phyloP scores from a whole-genome alignment of 1,284 basidiomycete species.

The Xerocomus nothofagi region DNA sequence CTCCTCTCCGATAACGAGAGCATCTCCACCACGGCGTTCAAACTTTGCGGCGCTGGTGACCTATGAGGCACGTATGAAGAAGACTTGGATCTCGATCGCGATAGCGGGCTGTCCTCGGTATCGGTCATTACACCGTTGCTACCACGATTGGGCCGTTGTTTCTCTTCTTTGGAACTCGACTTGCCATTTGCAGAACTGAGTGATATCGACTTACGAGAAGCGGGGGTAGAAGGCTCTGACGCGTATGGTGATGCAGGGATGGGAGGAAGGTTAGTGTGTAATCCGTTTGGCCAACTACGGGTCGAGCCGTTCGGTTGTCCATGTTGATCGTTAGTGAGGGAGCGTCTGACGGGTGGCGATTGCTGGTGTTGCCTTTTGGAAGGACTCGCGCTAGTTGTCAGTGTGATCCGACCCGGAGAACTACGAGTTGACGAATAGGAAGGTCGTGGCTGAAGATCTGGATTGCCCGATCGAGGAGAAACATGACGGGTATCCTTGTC shows the following conservation, averaged over 20 bases:
- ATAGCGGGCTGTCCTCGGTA: conserved; percentile 29
- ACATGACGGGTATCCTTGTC: conserved; percentile 34
- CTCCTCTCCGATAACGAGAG: conserved; percentile 49
- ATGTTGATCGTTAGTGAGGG: conserved; percentile 35
- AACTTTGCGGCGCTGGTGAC: conserved; percentile 52
- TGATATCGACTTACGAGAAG: conserved; percentile 34
- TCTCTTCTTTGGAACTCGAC: conserved; percentile 29
- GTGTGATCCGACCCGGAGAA: conserved; percentile 33
- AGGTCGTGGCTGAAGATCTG: conserved; percentile 25
- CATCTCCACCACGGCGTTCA: conserved; percentile 57
- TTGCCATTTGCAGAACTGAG: conserved; percentile 31
- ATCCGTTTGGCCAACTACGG: conserved; percentile 30
- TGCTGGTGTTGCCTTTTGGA: conserved; percentile 23
- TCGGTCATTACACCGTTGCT: conserved; percentile 28
- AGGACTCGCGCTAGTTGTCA: conserved; percentile 22
- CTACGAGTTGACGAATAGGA: conserved; percentile 32
- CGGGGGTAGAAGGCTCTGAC: conserved; percentile 38
- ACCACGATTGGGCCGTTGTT: conserved; percentile 13
- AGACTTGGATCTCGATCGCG: conserved; percentile 44
- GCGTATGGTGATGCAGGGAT: conserved; percentile 39
- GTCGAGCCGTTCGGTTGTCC: conserved; percentile 25
- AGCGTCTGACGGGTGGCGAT: conserved; percentile 32
- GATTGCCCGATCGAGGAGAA: conserved; percentile 26
- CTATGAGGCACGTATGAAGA: conserved; percentile 49
- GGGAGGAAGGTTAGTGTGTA: conserved; percentile 35